Evolutionary conservation across 768 basidiomycete species (phyloP).

Genomic region (Boletales sp.): DNA sequence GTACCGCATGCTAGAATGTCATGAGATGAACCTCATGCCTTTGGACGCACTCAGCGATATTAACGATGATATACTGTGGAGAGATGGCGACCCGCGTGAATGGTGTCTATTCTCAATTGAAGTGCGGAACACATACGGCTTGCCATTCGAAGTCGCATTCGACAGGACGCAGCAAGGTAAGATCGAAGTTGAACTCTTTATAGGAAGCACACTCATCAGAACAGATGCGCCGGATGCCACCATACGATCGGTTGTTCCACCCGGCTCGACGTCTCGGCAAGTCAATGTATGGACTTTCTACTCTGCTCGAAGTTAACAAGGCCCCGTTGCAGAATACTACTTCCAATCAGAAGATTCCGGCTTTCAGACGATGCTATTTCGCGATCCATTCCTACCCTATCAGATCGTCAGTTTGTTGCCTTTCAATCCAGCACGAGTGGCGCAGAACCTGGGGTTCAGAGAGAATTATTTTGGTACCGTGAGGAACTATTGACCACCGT

Average conservation of each 20-base stretch:
- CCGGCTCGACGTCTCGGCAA: slow-evolving; percentile 82
- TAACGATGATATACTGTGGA: slow-evolving; percentile 28
- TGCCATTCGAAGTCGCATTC: slow-evolving; percentile 87
- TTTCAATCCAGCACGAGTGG: slow-evolving; percentile 62
- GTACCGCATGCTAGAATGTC: slow-evolving; percentile 90
- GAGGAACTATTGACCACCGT: slow-evolving; percentile 77
- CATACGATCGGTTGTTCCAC: slow-evolving; percentile 66
- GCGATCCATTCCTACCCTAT: slow-evolving; percentile 75
- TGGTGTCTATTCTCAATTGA: slow-evolving; percentile 90
- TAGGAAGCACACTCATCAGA: slow-evolving; percentile 1
- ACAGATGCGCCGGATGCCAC: slow-evolving; percentile 40
- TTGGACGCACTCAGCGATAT: slow-evolving; percentile 34
- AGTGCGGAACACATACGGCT: slow-evolving; percentile 87
- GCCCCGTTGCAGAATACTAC: slow-evolving; percentile 45
- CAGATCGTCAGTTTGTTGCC: slow-evolving; percentile 89
- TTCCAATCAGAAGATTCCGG: slow-evolving; percentile 69
- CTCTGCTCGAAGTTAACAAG: slow-evolving; percentile 2
- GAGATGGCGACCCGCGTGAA: slow-evolving; percentile 48
- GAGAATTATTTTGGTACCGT: slow-evolving; percentile 94
- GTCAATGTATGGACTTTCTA: slow-evolving; percentile 13
- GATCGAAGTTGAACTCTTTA: slow-evolving; percentile 3
- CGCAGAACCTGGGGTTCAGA: slow-evolving; percentile 58
- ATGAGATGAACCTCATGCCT: slow-evolving; percentile 76
- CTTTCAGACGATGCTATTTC: slow-evolving; percentile 57
- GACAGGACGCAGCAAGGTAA: slow-evolving; percentile 62